These are phyloP conservation scores for Discostella stelligeroides DNA, from an alignment of 108 stramenopile genomes.

Conservation along the genomic window DNA sequence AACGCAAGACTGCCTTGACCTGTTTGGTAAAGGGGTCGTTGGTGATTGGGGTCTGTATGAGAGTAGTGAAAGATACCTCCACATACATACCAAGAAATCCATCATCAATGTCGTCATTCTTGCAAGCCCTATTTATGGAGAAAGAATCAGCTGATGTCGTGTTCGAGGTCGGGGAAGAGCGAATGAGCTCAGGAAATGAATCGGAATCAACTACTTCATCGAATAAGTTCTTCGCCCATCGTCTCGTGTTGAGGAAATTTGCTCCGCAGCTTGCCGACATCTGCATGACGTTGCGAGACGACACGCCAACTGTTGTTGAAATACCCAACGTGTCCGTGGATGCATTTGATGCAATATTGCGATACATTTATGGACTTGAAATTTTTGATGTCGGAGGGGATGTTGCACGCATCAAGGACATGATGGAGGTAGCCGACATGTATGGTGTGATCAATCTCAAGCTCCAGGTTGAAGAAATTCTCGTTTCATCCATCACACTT, in stretches of 20 bases:
- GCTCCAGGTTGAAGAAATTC: not conserved
- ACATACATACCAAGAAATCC: too few relatives aligned
- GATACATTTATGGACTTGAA: not conserved
- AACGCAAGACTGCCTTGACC: not conserved
- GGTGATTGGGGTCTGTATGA: not conserved
- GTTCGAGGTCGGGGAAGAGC: too few relatives aligned
- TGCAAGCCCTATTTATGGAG: too few relatives aligned
- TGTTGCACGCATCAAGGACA: not conserved
- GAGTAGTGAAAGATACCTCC: not conserved
- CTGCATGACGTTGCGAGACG: not conserved
- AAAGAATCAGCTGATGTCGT: too few relatives aligned
- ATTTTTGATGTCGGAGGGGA: not conserved
- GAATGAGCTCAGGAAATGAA: too few relatives aligned
- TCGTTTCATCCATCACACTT: not conserved
- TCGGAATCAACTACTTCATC: too few relatives aligned
- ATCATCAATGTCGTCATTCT: too few relatives aligned
- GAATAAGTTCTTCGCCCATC: too few relatives aligned
- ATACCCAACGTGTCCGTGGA: not conserved
- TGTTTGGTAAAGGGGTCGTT: not conserved
- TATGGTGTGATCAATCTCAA: not conserved
- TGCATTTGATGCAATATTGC: not conserved
- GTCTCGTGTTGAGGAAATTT: too few relatives aligned
- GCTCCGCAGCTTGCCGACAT: too few relatives aligned
- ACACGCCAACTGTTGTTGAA: not conserved
- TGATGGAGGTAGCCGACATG: not conserved